phyloP scores from a whole-genome alignment of 1,284 basidiomycete genomes.

The Bjerkandera adusta region DNA sequence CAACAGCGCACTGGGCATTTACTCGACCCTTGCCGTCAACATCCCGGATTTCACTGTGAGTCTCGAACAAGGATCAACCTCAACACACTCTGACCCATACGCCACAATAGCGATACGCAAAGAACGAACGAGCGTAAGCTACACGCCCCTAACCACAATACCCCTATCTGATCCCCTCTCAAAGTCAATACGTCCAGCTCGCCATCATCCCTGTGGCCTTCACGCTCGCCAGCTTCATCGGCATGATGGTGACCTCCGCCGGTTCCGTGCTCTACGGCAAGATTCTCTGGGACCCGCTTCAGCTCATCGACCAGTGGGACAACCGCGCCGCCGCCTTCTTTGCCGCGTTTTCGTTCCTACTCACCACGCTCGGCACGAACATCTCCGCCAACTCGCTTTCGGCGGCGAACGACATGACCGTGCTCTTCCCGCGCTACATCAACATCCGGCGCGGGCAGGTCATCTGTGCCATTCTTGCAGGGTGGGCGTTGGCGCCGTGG shows the following conservation, averaged over 20 bases:
- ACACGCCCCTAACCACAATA: neutral
- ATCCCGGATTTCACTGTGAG: constrained; percentile 72
- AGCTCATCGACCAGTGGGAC: constrained; percentile 66
- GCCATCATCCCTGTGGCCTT: constrained; percentile 69
- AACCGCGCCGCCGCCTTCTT: constrained; percentile 82
- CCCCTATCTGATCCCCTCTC: constrained; percentile 1
- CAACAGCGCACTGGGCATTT: constrained; percentile 68
- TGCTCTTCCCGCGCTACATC: constrained; percentile 64
- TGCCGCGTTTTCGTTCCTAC: constrained; percentile 61
- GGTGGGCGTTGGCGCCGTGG: constrained; percentile 58
- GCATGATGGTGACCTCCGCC: constrained; percentile 70
- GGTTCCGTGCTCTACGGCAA: constrained; percentile 61
- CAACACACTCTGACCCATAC: no score
- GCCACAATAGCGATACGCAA: constrained; percentile 53
- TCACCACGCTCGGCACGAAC: constrained; percentile 73
- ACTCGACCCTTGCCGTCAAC: constrained; percentile 65
- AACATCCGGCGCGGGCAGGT: constrained; percentile 76
- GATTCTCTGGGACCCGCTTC: constrained; percentile 47
- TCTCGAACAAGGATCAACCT: no score
- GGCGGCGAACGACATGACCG: constrained; percentile 78
- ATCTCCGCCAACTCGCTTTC: constrained; percentile 76
- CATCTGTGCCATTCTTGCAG: constrained; percentile 70
- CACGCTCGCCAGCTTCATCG: constrained; percentile 52
- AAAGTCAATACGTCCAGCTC: constrained; percentile 71
- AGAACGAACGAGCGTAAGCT: constrained; percentile 53